phyloP scores from a whole-genome alignment of 2,329 filamentous ascomycete species.

The Aspergillus clavatus region DNA sequence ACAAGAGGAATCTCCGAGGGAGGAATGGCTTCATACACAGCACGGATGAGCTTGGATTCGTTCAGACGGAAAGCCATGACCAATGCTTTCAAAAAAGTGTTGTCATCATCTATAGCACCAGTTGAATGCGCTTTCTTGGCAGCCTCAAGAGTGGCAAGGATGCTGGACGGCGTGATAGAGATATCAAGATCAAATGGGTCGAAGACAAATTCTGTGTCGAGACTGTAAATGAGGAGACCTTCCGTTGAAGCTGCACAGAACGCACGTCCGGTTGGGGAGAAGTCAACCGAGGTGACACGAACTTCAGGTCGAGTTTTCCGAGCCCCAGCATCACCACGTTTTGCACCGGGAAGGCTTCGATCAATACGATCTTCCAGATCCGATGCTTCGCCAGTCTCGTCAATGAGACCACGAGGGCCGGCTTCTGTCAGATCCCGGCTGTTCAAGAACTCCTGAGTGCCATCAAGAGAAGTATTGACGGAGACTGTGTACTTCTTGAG shows the following conservation, averaged over 20 bases:
- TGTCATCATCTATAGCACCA: constrained; percentile 60
- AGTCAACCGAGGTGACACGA: constrained; percentile 75
- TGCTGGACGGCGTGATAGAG: constrained; percentile 82
- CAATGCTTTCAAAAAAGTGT: constrained; percentile 79
- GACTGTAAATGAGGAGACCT: constrained; percentile 85
- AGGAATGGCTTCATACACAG: constrained; percentile 80
- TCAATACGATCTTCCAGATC: constrained; percentile 84
- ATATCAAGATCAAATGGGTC: constrained; percentile 96
- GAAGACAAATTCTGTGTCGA: constrained; percentile 79
- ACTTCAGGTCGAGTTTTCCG: constrained; percentile 76
- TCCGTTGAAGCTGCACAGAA: constrained; percentile 96
- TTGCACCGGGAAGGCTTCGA: constrained; percentile 73
- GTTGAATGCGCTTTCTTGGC: constrained; percentile 31
- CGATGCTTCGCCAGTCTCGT: constrained; percentile 81
- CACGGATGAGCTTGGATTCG: constrained; percentile 72
- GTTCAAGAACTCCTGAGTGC: constrained; percentile 95
- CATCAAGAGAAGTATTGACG: constrained; percentile 89
- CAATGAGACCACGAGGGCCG: constrained; percentile 76
- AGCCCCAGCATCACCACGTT: constrained; percentile 77
- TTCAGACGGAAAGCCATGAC: constrained; percentile 98
- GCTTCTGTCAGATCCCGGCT: constrained; percentile 87
- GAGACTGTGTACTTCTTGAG: constrained; percentile 95
- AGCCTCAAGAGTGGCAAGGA: constrained; percentile 63
- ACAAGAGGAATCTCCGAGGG: constrained; percentile 69
- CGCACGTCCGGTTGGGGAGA: constrained; percentile 79